Evolutionary conservation across 2,329 filamentous ascomycete species (phyloP).

Genomic region (Trichoderma sp.): DNA sequence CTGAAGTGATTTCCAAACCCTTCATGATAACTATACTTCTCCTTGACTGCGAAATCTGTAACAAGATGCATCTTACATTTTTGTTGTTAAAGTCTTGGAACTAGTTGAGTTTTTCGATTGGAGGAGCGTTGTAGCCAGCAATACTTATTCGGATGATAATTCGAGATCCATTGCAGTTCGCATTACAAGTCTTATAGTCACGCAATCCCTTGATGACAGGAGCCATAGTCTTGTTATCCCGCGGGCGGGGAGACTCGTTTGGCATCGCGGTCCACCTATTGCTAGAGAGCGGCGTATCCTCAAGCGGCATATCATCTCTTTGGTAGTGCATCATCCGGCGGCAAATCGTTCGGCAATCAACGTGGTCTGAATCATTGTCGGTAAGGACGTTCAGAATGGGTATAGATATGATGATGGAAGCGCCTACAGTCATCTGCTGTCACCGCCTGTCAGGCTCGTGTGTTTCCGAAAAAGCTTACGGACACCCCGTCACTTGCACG

Average conservation of each 20-base stretch:
- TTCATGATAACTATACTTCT: background rate
- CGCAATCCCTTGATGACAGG: background rate
- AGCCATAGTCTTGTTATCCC: background rate
- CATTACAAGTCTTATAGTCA: background rate
- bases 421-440: background rate
- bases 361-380: fast-evolving
- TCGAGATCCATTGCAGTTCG: background rate
- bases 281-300: background rate
- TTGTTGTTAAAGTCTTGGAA: background rate
- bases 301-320: background rate
- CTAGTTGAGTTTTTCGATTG: background rate
- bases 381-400: background rate
- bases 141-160: background rate
- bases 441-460: background rate
- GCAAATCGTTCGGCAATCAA: background rate
- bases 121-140: background rate
- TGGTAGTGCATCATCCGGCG: too few relatives aligned
- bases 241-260: background rate
- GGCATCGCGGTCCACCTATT: background rate
- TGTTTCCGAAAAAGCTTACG: background rate
- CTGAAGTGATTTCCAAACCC: background rate
- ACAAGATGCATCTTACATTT: background rate
- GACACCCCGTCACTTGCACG: background rate
- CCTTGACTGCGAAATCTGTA: background rate
- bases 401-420: background rate